A percentile compares a stretch with the other conserved stretches of the same genome.
Conservation (phyloP, 2,329 filamentous ascomycete species). For the Ilyonectria robusta region DNA sequence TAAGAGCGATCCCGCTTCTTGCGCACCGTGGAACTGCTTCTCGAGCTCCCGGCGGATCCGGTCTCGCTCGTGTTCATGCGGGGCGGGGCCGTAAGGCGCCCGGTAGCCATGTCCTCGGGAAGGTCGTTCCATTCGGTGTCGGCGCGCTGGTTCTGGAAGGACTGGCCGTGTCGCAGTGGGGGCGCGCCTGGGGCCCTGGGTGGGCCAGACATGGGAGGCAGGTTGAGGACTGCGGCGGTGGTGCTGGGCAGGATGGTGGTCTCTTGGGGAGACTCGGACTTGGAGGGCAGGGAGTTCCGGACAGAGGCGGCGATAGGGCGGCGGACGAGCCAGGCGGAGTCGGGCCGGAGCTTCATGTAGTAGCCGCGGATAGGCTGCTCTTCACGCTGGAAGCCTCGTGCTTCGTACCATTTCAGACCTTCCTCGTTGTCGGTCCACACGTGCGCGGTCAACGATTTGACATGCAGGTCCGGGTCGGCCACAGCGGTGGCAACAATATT, state of each 20-base stretch:
- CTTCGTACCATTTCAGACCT: slow-evolving; percentile 73
- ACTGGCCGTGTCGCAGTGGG: slow-evolving; percentile 55
- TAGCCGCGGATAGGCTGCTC: slow-evolving; percentile 68
- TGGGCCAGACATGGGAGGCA: slow-evolving; percentile 47
- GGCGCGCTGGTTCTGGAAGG: slow-evolving; percentile 72
- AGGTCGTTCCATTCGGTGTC: slow-evolving; percentile 77
- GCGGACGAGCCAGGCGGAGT: slow-evolving; percentile 72
- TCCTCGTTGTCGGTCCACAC: slow-evolving; percentile 79
- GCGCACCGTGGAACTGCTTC: slow-evolving; percentile 67
- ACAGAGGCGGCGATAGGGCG: slow-evolving; percentile 56
- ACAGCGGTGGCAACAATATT: slow-evolving; percentile 61
- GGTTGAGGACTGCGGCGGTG: slow-evolving; percentile 50
- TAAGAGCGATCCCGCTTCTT: slow-evolving; percentile 75
- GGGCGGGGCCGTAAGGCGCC: slow-evolving; percentile 48
- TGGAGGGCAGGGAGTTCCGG: slow-evolving; percentile 38
- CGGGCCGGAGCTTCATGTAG: slow-evolving; percentile 73
- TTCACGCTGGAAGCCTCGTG: slow-evolving; percentile 68
- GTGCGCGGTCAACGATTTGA: slow-evolving; percentile 70
- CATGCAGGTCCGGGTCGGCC: slow-evolving; percentile 54
- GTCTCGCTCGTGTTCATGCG: slow-evolving; percentile 49
- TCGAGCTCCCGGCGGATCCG: slow-evolving; percentile 63
- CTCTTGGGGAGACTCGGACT: slow-evolving; percentile 8
- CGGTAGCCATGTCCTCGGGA: slow-evolving; percentile 69
- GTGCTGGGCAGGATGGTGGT: slow-evolving; percentile 33
- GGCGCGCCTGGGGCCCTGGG: slow-evolving; percentile 41